Evolutionary conservation across 1,284 basidiomycete genomes (phyloP), one percentile per base, ranked within the genome.

Genomic region (Cryptococcus neoformans): DNA sequence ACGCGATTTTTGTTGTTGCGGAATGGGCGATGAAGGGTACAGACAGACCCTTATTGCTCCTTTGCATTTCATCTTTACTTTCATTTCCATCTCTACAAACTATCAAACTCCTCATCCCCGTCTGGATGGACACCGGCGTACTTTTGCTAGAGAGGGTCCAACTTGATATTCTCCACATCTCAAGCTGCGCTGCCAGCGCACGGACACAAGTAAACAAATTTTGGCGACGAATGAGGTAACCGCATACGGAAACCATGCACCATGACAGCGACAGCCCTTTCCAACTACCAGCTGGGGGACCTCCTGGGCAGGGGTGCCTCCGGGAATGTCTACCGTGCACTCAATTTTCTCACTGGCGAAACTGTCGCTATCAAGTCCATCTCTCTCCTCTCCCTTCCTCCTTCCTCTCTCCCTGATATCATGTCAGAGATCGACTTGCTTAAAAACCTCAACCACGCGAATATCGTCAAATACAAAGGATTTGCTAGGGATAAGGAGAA

Each of bases 401-500:
- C 91, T 73, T 85, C 87, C 49, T 91, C 96, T 73, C 83, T 98
- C 51, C 88, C 90, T 17, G 93, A 98, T 77, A 97, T 99, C 72
- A 98, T 98, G 95, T 72, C 72, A 61, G 95, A 99, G 80, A 99
- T 99, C 68, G 92, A 98, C 77, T 80, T 99, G 57, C 84, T 99
- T 66, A 97, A 98, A 83, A 97, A 96, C 74, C 83, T 99, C 60
- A 91, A 96, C 77, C 81, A 85, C 62, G 83, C 89, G 42, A 98
- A 98, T 76, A 98, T 98, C 72, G 95, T 99, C 73, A 97, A 98
- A 79, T 98, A 98, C 81, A 95, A 96, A 71, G 76, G 95, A 16
- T 98, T 94, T 68, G 91, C 93, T 73, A 94, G 94, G 80, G 95
- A 92, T 54, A 85, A 87, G 56, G 90, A 97, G 72, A 92, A 87